Conservation (phyloP, 192 early-diverging fungal genomes). For the Piromyces finnis region DNA sequence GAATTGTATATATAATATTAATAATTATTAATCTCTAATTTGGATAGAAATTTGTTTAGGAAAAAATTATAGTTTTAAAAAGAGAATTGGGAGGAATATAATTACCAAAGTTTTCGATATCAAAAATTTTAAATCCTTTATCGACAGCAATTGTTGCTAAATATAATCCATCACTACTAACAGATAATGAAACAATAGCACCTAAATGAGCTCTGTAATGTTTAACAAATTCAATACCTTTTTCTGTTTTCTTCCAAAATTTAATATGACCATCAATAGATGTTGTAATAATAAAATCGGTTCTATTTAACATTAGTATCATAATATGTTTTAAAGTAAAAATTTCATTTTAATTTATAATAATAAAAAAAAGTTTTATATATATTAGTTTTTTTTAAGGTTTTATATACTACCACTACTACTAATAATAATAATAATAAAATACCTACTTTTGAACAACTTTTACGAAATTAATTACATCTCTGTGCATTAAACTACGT, state of each 20-base stretch:
- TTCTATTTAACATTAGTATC: too few species aligned
- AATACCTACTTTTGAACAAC: conserved; percentile 40
- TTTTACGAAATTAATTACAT: conserved; percentile 56
- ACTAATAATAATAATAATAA: not conserved
- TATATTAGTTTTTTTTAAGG: too few species aligned
- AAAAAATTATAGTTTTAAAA: too few species aligned
- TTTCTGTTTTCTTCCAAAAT: conserved; percentile 91
- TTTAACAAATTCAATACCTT: conserved; percentile 96
- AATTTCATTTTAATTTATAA: too few species aligned
- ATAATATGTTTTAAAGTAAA: too few species aligned
- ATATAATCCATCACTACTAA: conserved; percentile 47
- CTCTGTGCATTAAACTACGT: conserved; percentile 87
- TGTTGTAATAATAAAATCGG: conserved; percentile 85
- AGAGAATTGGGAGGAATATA: too few species aligned
- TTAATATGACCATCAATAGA: conserved; percentile 93
- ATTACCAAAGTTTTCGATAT: conserved; percentile 85
- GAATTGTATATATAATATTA: too few species aligned
- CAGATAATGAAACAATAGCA: conserved; percentile 17
- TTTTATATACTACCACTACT: too few species aligned
- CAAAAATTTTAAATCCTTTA: conserved; percentile 81
- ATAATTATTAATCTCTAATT: too few species aligned
- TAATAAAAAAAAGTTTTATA: too few species aligned
- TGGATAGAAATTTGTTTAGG: too few species aligned
- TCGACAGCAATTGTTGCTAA: conserved; percentile 71
- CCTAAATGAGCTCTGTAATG: conserved; percentile 81